These are phyloP conservation scores for Phialocephala sp. DNA, from an alignment of 2,329 filamentous ascomycete genomes.

Conservation along the genomic window DNA sequence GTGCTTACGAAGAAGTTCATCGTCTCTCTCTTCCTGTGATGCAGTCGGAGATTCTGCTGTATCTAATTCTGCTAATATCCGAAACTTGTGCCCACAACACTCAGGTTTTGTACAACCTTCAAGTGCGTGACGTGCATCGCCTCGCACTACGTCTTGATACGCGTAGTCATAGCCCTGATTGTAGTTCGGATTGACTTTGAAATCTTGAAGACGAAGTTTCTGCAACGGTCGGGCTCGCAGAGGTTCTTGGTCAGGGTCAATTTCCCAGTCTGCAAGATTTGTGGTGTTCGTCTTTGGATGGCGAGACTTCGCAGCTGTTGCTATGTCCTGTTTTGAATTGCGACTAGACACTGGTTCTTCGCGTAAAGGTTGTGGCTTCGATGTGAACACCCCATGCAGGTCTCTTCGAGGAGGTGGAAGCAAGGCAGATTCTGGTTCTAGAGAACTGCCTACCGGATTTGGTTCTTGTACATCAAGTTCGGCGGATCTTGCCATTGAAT, in stretches of 20 bases:
- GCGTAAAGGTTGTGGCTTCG: constrained; percentile 4
- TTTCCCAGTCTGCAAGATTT: constrained; percentile 4
- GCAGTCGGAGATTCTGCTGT: constrained; percentile 28
- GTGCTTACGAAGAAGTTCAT: constrained; percentile 59
- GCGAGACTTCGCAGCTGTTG: not conserved
- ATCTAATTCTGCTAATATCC: constrained; percentile 38
- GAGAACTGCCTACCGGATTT: not conserved
- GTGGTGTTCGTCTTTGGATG: not conserved
- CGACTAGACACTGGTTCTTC: not conserved
- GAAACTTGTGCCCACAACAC: constrained; percentile 54
- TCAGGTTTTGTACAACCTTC: constrained; percentile 64
- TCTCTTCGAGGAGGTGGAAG: constrained; percentile 16
- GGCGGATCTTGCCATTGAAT: constrained; percentile 4
- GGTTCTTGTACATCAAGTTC: not conserved
- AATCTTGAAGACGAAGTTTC: constrained; percentile 56
- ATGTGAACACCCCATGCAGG: constrained; percentile 5
- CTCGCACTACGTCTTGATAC: constrained; percentile 65
- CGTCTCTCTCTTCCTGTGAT: constrained; percentile 48
- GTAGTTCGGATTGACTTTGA: constrained; percentile 67
- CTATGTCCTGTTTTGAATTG: not conserved
- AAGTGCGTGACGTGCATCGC: constrained; percentile 62
- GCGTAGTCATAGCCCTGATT: constrained; percentile 65
- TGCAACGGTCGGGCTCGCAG: constrained; percentile 48
- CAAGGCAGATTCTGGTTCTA: not conserved
- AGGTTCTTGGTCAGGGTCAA: constrained; percentile 34